Evolutionary conservation across 129 eudicot genomes (phyloP), one percentile per base, ranked within the genome.

Genomic region (Ambrosia artemisiifolia): DNA sequence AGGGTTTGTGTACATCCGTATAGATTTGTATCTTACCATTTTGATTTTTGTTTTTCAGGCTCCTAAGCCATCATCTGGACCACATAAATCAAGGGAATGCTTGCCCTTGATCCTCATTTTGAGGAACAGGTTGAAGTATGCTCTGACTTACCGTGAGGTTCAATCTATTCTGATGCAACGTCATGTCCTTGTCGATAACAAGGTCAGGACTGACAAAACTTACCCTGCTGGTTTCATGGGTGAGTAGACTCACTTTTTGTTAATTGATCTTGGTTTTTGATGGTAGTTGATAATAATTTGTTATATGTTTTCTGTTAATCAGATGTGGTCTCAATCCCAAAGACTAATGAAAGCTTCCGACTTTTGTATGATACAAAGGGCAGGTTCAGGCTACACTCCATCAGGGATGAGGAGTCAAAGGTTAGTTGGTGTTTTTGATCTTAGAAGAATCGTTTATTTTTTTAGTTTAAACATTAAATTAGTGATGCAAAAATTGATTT

Each of bases 181-280:
- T 3, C 55, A 49, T 49, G 55, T 49, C 1, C 55, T 49, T 49
- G 55, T 49, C 3, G 55, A 49, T 49, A 49, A 49, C 55, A 49
- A 49, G 55, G 55, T 49, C 55, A 49, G 55, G 55, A 49, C 55
- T 49, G 55, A 49, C 55, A 49, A 49, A 19, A 49, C 55, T 14
- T 49, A 49, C 55, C 55, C 55, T 49, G 55, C 55, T 14, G 55
- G 55, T 49, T 49, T 49, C 55, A 49, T 49, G 55, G 55, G 55
- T 49, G 55, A 49, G 55, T 18, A 14, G 19, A n/a, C 18, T 49
- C 19, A 9, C 12, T 44, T 44, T 44, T 44, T 12, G 0, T 24
- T 24, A 24, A 38, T 38, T 38, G 43, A 1, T 6, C 1, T 38
- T 0, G 6, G 6, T 38, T 24, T 38, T 4, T 38, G 43, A 7